These are phyloP conservation scores for Metschnikowia kofuensis DNA, from an alignment of 805 yeast species.

Conservation along the genomic window DNA sequence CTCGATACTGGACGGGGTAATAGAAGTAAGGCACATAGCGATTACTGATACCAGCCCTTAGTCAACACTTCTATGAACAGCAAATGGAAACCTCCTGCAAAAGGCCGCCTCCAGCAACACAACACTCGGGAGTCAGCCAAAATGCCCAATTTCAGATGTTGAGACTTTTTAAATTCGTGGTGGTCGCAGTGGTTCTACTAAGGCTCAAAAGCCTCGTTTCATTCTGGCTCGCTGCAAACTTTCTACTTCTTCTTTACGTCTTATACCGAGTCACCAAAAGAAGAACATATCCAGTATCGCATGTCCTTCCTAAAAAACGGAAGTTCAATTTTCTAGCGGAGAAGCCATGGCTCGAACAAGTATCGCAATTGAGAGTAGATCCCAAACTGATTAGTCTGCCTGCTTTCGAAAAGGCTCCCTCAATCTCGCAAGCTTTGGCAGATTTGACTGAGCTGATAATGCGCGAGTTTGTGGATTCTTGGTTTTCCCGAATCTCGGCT, in stretches of 20 bases:
- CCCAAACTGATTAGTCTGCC: neutral
- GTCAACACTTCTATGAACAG: too few species aligned
- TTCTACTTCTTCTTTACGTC: neutral
- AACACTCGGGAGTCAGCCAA: too few species aligned
- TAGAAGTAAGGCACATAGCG: too few species aligned
- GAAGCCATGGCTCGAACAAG: neutral
- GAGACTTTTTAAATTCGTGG: neutral
- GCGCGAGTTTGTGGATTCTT: slow-evolving; percentile 51
- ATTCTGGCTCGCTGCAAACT: slow-evolving; percentile 1
- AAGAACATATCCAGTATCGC: neutral
- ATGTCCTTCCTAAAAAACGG: neutral
- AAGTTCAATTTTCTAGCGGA: slow-evolving; percentile 1
- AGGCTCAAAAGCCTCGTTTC: neutral
- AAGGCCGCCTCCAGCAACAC: too few species aligned
- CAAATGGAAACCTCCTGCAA: too few species aligned
- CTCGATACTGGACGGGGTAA: too few species aligned
- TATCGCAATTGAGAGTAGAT: neutral
- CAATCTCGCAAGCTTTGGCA: slow-evolving; percentile 52
- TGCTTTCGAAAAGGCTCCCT: slow-evolving; percentile 3
- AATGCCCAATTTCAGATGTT: neutral
- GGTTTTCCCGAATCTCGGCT: slow-evolving; percentile 51
- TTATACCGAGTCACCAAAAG: neutral
- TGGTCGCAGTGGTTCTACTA: neutral
- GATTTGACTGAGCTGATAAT: slow-evolving; percentile 47
- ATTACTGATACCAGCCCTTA: neutral